phyloP scores from a whole-genome alignment of 371 early-diverging fungal genomes.

The Funneliformis caledonium region DNA sequence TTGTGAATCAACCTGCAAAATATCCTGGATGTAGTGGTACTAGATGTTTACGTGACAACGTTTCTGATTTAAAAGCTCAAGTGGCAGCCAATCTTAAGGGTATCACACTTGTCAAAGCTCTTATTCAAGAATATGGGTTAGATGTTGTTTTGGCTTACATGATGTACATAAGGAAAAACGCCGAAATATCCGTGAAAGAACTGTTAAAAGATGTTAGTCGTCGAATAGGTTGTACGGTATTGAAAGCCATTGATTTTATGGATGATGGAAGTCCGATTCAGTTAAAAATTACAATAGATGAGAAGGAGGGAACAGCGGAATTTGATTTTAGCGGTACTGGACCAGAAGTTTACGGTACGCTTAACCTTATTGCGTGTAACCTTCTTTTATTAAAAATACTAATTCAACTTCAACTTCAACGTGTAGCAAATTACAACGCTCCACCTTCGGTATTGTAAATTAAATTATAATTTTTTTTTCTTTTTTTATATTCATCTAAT shows the following conservation, averaged over 20 bases:
- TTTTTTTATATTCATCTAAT: constrained; percentile 33
- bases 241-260: constrained; percentile 84
- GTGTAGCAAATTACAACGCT: constrained; percentile 58
- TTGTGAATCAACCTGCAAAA: constrained; percentile 82
- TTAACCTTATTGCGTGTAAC: background rate
- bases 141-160: constrained; percentile 94
- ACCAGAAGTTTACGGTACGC: constrained; percentile 78
- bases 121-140: constrained; percentile 85
- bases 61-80: constrained; percentile 93
- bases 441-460: constrained; percentile 60
- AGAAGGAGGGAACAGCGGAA: constrained; percentile 71
- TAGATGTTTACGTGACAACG: constrained; percentile 82
- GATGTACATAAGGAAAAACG: constrained; percentile 84
- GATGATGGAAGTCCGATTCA: constrained; percentile 91
- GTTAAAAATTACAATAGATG: constrained; percentile 76
- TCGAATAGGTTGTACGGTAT: constrained; percentile 50
- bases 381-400: background rate
- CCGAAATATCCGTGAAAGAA: constrained; percentile 82
- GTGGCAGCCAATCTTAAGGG: constrained; percentile 97
- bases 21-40: constrained; percentile 90
- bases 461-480: background rate
- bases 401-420: background rate
- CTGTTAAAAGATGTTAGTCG: constrained; percentile 67
- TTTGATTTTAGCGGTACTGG: constrained; percentile 96
- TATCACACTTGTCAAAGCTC: constrained; percentile 76